Conservation (phyloP, 2,329 filamentous ascomycete genomes). For the Arthrinium phaeospermum region DNA sequence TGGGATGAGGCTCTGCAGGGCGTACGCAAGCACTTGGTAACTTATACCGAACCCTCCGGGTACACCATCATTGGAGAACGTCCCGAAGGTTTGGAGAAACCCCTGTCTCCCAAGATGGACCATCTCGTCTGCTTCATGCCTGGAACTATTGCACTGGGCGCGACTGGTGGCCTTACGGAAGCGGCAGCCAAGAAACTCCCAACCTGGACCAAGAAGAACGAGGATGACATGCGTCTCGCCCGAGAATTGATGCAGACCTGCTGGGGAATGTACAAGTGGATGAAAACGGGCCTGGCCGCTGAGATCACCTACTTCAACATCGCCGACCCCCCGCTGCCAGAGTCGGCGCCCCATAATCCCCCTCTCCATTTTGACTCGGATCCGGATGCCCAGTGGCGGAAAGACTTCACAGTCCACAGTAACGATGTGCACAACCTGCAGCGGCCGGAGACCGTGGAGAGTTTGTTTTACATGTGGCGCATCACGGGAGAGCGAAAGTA, state of each 20-base stretch:
- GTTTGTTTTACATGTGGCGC: conserved; percentile 97
- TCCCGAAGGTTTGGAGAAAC: conserved; percentile 70
- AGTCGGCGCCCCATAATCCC: conserved; percentile 57
- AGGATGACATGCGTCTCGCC: conserved; percentile 86
- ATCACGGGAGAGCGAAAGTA: conserved; percentile 91
- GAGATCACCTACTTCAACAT: conserved; percentile 94
- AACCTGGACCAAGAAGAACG: conserved; percentile 78
- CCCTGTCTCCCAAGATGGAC: conserved; percentile 90
- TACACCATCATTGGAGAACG: conserved; percentile 92
- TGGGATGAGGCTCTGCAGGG: conserved; percentile 87
- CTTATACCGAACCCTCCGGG: conserved; percentile 80
- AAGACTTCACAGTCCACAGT: conserved; percentile 80
- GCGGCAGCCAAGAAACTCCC: conserved; percentile 74
- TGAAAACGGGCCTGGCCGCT: conserved; percentile 86
- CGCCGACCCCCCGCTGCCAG: conserved; percentile 68
- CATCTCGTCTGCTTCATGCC: conserved; percentile 98
- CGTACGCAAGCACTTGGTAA: conserved; percentile 89
- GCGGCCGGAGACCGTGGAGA: conserved; percentile 95
- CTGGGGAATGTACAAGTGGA: conserved; percentile 96
- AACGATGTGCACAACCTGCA: conserved; percentile 93
- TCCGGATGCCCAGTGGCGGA: conserved; percentile 69
- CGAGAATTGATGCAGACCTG: conserved; percentile 94
- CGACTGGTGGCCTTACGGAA: conserved; percentile 79
- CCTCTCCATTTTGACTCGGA: conserved; percentile 57
- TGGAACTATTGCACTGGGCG: conserved; percentile 89